phyloP scores from a whole-genome alignment of 306 rosid genomes.

The Vigna nakashimae region DNA sequence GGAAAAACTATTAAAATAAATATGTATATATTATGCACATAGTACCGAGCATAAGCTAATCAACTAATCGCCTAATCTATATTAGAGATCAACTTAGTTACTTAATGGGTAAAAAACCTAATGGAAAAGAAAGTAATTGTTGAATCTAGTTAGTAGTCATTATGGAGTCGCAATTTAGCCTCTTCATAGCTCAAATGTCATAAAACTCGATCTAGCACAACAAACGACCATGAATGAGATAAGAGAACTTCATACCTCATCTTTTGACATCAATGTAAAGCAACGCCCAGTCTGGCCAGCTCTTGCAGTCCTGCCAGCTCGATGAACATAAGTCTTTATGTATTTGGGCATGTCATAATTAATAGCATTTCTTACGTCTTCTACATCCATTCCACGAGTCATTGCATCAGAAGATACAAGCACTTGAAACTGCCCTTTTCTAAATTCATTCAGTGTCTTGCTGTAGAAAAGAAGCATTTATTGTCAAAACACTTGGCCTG shows the following conservation, averaged over 20 bases:
- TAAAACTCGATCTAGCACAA: slow-evolving; percentile 26
- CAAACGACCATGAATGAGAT: slow-evolving; percentile 15
- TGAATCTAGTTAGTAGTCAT: background rate
- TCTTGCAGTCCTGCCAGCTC: slow-evolving; percentile 97
- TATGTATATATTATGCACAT: background rate
- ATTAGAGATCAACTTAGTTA: slow-evolving; percentile 5
- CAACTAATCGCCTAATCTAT: background rate
- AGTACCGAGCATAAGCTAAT: background rate
- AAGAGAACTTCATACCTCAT: slow-evolving; percentile 67
- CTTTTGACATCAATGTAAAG: slow-evolving; percentile 76
- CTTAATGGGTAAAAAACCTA: slow-evolving; percentile 14
- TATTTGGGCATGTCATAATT: slow-evolving; percentile 84
- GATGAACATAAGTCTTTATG: slow-evolving; percentile 88
- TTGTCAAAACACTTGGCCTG: slow-evolving; percentile 16
- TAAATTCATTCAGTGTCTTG: slow-evolving; percentile 77
- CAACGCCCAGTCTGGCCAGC: slow-evolving; percentile 89
- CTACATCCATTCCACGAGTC: slow-evolving; percentile 99
- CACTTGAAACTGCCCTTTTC: slow-evolving; percentile 84
- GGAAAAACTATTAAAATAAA: too few species aligned
- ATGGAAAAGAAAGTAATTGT: background rate
- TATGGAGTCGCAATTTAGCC: background rate
- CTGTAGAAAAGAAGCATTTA: slow-evolving; percentile 57
- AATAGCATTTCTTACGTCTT: slow-evolving; percentile 83
- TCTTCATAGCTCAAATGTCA: slow-evolving; percentile 15
- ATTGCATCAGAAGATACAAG: slow-evolving; percentile 95